Conservation (phyloP, 768 basidiomycete species). For the Collybiopsis confluens region DNA sequence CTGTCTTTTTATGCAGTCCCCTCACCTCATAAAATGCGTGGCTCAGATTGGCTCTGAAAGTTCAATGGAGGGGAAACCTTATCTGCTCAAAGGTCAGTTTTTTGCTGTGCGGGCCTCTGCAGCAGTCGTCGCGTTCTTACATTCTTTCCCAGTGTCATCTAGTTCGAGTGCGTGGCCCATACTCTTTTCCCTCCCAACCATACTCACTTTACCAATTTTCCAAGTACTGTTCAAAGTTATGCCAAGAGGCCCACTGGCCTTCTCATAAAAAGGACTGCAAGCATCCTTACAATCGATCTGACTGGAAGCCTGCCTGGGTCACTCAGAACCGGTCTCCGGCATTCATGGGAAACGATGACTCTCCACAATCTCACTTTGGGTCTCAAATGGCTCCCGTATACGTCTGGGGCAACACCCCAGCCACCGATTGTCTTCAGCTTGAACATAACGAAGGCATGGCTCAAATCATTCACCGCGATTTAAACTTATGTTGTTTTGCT, state of each 20-base stretch:
- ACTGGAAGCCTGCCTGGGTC: slow-evolving; percentile 22
- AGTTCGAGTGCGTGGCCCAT: background rate
- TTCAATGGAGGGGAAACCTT: background rate
- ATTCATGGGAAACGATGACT: slow-evolving; percentile 11
- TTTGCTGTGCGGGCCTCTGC: background rate
- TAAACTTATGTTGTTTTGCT: slow-evolving; percentile 22
- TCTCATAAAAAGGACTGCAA: slow-evolving; percentile 32
- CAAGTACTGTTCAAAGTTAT: slow-evolving; percentile 42
- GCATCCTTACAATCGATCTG: slow-evolving; percentile 14
- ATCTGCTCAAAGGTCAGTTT: background rate
- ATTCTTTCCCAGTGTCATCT: background rate
- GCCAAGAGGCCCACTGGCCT: slow-evolving; percentile 38
- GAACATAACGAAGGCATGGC: slow-evolving; percentile 19
- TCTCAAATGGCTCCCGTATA: slow-evolving; percentile 9
- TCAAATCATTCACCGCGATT: slow-evolving; percentile 16
- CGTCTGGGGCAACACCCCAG: slow-evolving; percentile 30
- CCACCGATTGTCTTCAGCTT: slow-evolving; percentile 23
- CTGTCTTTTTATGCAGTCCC: background rate
- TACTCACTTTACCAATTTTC: too few relatives aligned
- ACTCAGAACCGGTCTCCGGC: slow-evolving; percentile 15
- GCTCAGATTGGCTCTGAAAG: background rate
- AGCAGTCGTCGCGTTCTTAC: background rate
- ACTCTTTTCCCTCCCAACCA: too few relatives aligned
- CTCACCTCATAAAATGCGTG: background rate
- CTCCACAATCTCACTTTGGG: background rate